Conservation (phyloP, 805 yeast genomes). For the Yarrowia osloensis region DNA sequence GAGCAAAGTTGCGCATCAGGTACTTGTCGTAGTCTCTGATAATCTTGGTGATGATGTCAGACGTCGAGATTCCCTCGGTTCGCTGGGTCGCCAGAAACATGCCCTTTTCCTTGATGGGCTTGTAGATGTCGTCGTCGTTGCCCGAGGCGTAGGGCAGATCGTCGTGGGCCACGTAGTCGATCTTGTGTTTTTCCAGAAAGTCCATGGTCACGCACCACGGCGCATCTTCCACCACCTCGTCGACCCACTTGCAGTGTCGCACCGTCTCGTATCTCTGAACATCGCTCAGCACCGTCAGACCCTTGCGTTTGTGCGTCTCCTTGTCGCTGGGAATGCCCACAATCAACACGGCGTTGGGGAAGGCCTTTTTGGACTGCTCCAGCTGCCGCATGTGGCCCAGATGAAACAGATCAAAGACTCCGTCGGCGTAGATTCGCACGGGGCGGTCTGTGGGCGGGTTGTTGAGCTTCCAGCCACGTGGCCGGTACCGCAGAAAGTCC, state of each 20-base stretch:
- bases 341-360: conserved; percentile 79
- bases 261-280: conserved; percentile 88
- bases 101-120: conserved; percentile 87
- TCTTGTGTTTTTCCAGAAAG: conserved; percentile 72
- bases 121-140: conserved; percentile 89
- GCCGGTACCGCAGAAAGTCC: conserved; percentile 47
- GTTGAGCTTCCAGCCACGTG: conserved; percentile 74
- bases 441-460: conserved; percentile 84
- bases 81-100: conserved; percentile 93
- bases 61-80: conserved; percentile 94
- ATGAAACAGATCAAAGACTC: conserved; percentile 95
- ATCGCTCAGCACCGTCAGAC: conserved; percentile 87
- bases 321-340: conserved; percentile 91
- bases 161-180: conserved; percentile 97
- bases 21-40: conserved; percentile 96
- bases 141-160: conserved; percentile 90
- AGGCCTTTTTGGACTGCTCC: conserved; percentile 93
- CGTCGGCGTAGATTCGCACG: conserved; percentile 95
- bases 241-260: conserved; percentile 95
- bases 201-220: conserved; percentile 94
- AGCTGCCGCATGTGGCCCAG: conserved; percentile 97
- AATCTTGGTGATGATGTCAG: conserved; percentile 92
- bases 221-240: conserved; percentile 90
- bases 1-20: conserved; percentile 92
- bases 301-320: conserved; percentile 89